These are phyloP conservation scores for Theileria parva DNA, from an alignment of 169 alveolate species.

Conservation along the genomic window DNA sequence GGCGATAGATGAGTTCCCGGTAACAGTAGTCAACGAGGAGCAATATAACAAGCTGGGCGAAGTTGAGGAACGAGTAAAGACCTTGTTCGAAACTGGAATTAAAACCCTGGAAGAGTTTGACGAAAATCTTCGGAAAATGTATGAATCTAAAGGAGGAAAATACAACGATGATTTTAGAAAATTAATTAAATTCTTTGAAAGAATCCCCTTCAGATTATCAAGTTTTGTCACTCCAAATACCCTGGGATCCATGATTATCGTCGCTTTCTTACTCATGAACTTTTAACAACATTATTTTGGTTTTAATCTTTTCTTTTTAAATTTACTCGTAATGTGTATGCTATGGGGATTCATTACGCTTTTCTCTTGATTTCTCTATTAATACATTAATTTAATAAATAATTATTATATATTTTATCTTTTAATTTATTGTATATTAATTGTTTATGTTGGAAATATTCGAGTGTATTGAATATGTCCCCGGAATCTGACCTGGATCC, in stretches of 20 bases:
- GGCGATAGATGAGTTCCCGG: neutral
- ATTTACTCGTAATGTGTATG: neutral
- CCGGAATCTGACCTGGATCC: constrained; percentile 11
- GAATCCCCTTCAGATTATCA: constrained; percentile 10
- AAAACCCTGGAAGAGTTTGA: constrained; percentile 7
- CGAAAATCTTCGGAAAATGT: neutral
- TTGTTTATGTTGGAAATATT: neutral
- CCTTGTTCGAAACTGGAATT: neutral
- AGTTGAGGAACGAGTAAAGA: neutral
- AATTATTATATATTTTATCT: neutral
- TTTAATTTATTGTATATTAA: too few relatives aligned
- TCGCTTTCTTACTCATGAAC: neutral
- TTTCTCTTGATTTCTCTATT: too few relatives aligned
- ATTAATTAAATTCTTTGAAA: neutral
- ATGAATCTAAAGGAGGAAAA: neutral
- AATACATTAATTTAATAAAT: too few relatives aligned
- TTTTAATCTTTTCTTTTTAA: neutral
- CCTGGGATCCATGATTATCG: constrained; percentile 8
- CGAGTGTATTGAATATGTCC: constrained; percentile 8
- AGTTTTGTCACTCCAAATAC: constrained; percentile 1
- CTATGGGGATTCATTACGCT: constrained; percentile 15
- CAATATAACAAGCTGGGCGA: neutral
- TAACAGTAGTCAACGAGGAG: neutral
- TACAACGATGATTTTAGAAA: neutral
- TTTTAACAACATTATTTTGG: neutral